Evolutionary conservation across 2,329 filamentous ascomycete species (phyloP).

Genomic region (Tolypocladium capitatum): DNA sequence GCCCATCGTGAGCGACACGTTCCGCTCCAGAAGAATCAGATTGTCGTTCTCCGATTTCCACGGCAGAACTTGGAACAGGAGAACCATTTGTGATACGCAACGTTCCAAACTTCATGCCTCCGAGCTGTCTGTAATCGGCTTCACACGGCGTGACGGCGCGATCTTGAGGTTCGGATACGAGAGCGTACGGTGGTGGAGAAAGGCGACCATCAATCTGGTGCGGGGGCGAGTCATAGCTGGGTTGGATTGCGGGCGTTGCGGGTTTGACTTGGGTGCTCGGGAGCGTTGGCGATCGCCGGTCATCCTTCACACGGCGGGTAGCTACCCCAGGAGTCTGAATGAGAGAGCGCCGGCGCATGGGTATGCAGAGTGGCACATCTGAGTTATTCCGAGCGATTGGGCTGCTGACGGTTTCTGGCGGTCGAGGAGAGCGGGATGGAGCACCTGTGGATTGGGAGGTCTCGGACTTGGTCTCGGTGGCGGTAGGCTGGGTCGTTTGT

Average conservation of each 20-base stretch:
- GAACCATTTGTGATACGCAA: conserved; percentile 49
- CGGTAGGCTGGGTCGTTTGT: not conserved
- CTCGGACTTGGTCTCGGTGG: not conserved
- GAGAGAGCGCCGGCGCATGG: conserved; percentile 33
- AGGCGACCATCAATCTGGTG: conserved; percentile 11
- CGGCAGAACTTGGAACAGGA: conserved; percentile 28
- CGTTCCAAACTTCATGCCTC: conserved; percentile 49
- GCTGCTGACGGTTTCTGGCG: not conserved
- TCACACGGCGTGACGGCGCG: conserved; percentile 31
- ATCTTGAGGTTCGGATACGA: conserved; percentile 6
- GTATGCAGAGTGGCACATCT: conserved; percentile 23
- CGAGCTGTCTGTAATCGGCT: conserved; percentile 44
- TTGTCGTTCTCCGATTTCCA: not conserved
- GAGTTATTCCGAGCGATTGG: not conserved
- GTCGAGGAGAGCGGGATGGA: not conserved
- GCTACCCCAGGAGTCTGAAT: conserved; percentile 36
- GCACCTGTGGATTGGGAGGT: not conserved
- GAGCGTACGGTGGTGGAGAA: conserved; percentile 18
- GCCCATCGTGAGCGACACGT: not conserved
- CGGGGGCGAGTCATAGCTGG: not conserved
- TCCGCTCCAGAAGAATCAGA: not conserved
- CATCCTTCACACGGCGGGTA: conserved; percentile 22
- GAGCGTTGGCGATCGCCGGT: conserved; percentile 11
- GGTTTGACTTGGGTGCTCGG: conserved; percentile 24
- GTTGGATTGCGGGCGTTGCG: conserved; percentile 9